Evolutionary conservation across 441 rosid species (phyloP).

Genomic region (Erodium trifolium): DNA sequence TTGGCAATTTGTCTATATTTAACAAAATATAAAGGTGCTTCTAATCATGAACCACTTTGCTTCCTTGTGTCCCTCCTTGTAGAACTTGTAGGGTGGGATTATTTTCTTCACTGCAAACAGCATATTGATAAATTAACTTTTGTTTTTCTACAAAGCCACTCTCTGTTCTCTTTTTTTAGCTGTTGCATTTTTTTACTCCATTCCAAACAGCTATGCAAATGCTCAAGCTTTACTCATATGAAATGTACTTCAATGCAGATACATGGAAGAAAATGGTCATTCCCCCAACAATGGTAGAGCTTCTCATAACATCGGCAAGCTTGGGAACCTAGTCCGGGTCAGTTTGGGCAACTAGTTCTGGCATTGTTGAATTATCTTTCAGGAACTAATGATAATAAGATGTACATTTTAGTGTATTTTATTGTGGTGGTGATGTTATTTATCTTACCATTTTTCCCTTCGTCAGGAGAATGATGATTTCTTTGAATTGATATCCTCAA

Average conservation of each 20-base stretch:
- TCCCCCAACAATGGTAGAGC: slow-evolving; percentile 51
- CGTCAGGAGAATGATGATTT: slow-evolving; percentile 93
- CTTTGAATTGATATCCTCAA: slow-evolving; percentile 82
- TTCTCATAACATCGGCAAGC: slow-evolving; percentile 71
- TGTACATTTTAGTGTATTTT: not conserved
- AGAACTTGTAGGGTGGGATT: not conserved
- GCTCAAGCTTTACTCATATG: not conserved
- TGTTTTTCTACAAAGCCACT: not conserved
- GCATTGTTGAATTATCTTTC: not conserved
- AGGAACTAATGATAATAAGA: not conserved
- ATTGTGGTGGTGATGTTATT: slow-evolving; percentile 2
- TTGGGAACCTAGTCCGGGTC: slow-evolving; percentile 72
- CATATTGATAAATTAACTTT: not conserved
- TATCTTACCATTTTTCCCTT: slow-evolving; percentile 14
- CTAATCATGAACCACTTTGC: not conserved
- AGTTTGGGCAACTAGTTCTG: slow-evolving; percentile 15
- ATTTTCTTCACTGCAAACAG: not conserved
- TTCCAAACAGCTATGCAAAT: too few species aligned
- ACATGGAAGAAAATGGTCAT: slow-evolving; percentile 45
- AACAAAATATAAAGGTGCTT: not conserved
- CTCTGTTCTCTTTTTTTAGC: not conserved
- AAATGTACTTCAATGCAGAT: slow-evolving; percentile 33
- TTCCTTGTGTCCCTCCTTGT: not conserved
- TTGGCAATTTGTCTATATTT: not conserved
- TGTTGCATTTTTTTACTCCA: not conserved